Evolutionary conservation across 495 filamentous ascomycete species (phyloP), one percentile per base, ranked within the genome.

Genomic region (Arthonia radiata): DNA sequence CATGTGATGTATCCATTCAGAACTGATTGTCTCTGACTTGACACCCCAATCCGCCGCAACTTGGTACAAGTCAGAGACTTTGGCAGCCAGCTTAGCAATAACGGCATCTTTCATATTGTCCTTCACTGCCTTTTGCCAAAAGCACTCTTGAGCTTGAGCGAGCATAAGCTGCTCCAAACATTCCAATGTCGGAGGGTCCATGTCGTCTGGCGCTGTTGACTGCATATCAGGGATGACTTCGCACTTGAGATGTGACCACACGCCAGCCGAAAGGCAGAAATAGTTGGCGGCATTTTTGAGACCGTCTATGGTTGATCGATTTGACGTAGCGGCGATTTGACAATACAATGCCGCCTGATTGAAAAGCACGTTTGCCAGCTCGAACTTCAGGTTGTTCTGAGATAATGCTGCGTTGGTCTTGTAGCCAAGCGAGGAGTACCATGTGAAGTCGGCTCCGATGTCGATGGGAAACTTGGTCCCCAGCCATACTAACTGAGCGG

Each of bases 1-100:
- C 67, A 86, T 86, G 38, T 94, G 86, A 47, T 97, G 89, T 25
- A 97, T 92, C 86, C 86, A 94, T 31, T 90, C 77, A 24, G 71
- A 78, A 37, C 77, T 86, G 32, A 97, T 75, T 15, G 71, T 69
- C 33, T 83, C 71, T 18, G 77, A 89, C 35, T 78, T 81, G 32
- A 83, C 70, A 4, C 79, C 80, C 28, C 69, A 71, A 30, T 92
- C 86, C 1, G 73, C 70, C 9, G 82, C 78, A 24, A 71, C 54
- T 15, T 67, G 73, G 45, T 93, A 97, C 18, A 86, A 66, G 42
- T 97, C 86, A 1, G 77, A 90, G 2, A 94, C 82, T 32, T 83
- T 72, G 0, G 77, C 80, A 8, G 86, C 86, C 2, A 97, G 55
- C 42, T 80, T 81, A 3, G 86, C 76, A 29, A 97, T 90, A 0